Conservation (phyloP, 148 eudicot genomes). For the Diospyros lotus region DNA sequence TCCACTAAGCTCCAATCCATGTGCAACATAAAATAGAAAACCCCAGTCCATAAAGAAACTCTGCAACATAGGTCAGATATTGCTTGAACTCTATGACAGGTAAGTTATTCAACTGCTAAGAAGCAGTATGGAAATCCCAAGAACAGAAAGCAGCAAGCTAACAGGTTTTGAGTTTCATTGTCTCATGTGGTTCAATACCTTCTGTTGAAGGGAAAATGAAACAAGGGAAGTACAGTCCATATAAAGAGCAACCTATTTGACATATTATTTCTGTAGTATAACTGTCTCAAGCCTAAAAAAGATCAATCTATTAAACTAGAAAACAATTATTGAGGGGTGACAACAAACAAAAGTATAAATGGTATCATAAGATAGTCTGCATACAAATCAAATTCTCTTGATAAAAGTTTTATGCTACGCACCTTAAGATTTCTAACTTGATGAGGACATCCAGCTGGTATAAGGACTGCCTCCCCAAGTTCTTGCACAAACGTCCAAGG, state of each 20-base stretch:
- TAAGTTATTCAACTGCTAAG: not conserved
- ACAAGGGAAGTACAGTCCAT: too few relatives aligned
- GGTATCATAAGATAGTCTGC: too few relatives aligned
- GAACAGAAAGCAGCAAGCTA: not conserved
- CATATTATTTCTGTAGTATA: not conserved
- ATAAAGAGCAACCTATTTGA: not conserved
- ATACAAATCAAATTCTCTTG: not conserved
- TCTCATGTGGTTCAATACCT: too few relatives aligned
- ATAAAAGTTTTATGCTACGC: not conserved
- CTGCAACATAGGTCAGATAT: not conserved
- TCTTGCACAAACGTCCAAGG: slow-evolving; percentile 35
- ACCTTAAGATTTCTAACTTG: slow-evolving; percentile 31
- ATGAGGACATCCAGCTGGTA: slow-evolving; percentile 32
- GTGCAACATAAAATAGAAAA: not conserved
- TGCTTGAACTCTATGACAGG: not conserved
- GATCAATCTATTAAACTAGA: not conserved
- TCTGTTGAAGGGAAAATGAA: not conserved
- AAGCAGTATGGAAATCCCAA: slow-evolving; percentile 1
- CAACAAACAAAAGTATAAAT: too few relatives aligned
- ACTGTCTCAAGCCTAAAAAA: not conserved
- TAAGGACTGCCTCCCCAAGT: slow-evolving; percentile 32
- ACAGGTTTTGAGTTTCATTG: not conserved
- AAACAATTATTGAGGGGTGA: too few relatives aligned
- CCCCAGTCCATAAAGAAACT: not conserved
- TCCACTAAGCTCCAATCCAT: not conserved